Evolutionary conservation across 306 rosid species (phyloP).

Genomic region (Alnus rubra): DNA sequence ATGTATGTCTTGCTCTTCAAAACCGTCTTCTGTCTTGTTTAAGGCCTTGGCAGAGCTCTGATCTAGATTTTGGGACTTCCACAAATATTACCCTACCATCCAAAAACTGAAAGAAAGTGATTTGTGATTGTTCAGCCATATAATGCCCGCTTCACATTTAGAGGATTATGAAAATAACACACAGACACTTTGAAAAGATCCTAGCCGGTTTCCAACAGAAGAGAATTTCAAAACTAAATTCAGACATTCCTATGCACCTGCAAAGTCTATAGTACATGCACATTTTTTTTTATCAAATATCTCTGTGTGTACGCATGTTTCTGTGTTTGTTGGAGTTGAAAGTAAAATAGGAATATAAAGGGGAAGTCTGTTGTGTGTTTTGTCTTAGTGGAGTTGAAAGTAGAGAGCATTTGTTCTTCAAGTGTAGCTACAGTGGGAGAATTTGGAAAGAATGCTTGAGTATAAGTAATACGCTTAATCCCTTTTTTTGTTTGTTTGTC

Average conservation of each 20-base stretch:
- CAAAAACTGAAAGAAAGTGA: constrained; percentile 57
- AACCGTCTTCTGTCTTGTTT: constrained; percentile 38
- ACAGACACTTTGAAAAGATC: not conserved
- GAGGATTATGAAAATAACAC: not conserved
- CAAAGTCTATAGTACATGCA: no score
- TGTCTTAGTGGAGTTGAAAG: no score
- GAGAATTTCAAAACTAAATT: not conserved
- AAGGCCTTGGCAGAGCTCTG: constrained; percentile 53
- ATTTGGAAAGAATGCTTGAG: no score
- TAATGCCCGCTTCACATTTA: not conserved
- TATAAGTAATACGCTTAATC: no score
- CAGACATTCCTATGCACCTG: not conserved
- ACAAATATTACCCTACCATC: constrained; percentile 96
- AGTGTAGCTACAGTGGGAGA: no score
- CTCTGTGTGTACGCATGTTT: no score
- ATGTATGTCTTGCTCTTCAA: constrained; percentile 17
- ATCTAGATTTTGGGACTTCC: constrained; percentile 81
- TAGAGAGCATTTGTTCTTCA: no score
- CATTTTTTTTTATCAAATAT: no score
- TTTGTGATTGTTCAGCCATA: constrained; percentile 28
- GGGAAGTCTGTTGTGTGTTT: no score
- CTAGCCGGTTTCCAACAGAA: not conserved
- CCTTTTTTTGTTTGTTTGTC: no score
- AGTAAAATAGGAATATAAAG: no score
- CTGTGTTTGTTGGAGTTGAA: no score